These are phyloP conservation scores for Nasturtium officinale DNA, from an alignment of 345 rosid species.

Conservation along the genomic window DNA sequence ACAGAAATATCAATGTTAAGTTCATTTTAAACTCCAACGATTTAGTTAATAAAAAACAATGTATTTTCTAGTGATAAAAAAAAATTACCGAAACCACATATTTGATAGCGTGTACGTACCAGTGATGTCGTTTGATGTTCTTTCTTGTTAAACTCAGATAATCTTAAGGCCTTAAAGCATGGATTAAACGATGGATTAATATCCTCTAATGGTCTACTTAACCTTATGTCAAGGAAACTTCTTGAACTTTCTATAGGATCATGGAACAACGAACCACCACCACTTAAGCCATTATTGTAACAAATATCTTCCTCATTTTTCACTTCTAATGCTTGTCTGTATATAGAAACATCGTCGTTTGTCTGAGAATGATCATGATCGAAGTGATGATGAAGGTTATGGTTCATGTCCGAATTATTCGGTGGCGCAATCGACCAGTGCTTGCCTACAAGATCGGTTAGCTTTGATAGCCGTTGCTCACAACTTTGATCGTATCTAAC, in stretches of 20 bases:
- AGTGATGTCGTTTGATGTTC: conserved; percentile 47
- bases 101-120: conserved; percentile 42
- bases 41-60: background rate
- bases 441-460: conserved; percentile 56
- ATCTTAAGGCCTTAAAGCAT: conserved; percentile 49
- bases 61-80: background rate
- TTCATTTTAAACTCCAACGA: background rate
- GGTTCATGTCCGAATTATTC: conserved; percentile 48
- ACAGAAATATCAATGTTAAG: background rate
- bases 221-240: conserved; percentile 44
- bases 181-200: conserved; percentile 51
- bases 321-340: conserved; percentile 38
- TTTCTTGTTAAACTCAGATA: conserved; percentile 59
- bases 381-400: conserved; percentile 35
- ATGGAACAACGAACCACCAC: conserved; percentile 36
- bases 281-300: conserved; percentile 37
- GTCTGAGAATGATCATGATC: conserved; percentile 37
- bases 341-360: conserved; percentile 47
- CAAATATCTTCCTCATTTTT: conserved; percentile 46
- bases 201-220: conserved; percentile 54
- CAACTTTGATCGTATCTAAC: conserved; percentile 44
- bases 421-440: conserved; percentile 80
- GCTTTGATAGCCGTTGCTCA: conserved; percentile 51
- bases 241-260: conserved; percentile 44
- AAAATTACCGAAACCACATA: background rate